Conservation (phyloP, 768 basidiomycete species). For the Pseudohyphozyma bogoriensis region DNA sequence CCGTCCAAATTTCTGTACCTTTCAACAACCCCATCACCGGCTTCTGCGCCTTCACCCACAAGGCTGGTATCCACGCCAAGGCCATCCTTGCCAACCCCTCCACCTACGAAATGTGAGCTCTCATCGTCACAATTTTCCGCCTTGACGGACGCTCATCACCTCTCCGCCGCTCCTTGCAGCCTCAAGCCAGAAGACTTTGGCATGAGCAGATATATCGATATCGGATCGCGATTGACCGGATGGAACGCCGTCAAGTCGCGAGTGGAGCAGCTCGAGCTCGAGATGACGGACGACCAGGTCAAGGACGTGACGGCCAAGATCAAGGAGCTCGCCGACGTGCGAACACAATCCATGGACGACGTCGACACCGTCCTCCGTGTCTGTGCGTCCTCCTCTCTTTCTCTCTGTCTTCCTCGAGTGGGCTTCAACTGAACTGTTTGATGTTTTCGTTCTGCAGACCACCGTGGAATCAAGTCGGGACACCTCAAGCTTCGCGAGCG, state of each 20-base stretch:
- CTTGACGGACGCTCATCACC: not conserved
- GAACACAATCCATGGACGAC: conserved; percentile 98
- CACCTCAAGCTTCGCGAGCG: conserved; percentile 89
- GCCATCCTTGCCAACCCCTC: conserved; percentile 98
- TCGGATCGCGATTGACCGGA: conserved; percentile 68
- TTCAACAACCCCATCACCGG: conserved; percentile 88
- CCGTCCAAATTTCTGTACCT: conserved; percentile 93
- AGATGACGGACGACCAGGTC: conserved; percentile 80
- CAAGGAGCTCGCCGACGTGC: conserved; percentile 97
- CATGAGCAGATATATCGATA: conserved; percentile 91
- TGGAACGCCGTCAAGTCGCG: conserved; percentile 99
- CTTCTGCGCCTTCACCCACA: conserved; percentile 99
- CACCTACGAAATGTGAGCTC: conserved; percentile 72
- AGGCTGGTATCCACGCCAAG: conserved; percentile 99
- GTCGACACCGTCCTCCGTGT: conserved; percentile 93
- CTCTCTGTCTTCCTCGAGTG: not conserved
- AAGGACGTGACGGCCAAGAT: conserved; percentile 99
- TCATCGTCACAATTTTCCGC: not conserved
- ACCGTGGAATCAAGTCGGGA: conserved; percentile 60
- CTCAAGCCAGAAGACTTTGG: conserved; percentile 95
- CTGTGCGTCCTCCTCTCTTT: conserved; percentile 5
- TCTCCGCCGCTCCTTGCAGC: not conserved
- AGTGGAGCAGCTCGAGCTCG: conserved; percentile 89
- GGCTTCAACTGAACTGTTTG: not conserved
- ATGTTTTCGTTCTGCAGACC: conserved; percentile 9